Evolutionary conservation across 2,329 filamentous ascomycete species (phyloP), one percentile per base, ranked within the genome.

Genomic region (Talaromyces sp.): DNA sequence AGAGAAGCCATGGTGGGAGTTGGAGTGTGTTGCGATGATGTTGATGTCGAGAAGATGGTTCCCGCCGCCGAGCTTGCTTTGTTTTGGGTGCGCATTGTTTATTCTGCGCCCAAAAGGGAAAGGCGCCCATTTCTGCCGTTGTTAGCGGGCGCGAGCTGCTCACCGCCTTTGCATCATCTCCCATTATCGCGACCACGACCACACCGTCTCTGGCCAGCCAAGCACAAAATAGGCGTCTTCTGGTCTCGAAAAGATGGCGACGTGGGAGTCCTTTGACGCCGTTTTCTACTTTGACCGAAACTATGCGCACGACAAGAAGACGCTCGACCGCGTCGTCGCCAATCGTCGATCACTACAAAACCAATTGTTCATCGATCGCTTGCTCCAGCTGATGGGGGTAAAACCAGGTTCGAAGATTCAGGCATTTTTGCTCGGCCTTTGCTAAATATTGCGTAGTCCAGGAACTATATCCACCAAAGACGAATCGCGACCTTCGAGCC

Each of bases 331-430:
- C 54, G 90, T 92, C 58, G 81, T 88, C 62, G 77, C 81, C 31
- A 85, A 85, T 69, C 87, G 90, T 66, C 89, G 87, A 69, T 82
- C 77, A 55, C 80, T 92, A 21, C 85, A 87, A 63, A 88, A 89
- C 66, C 79, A 83, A 60, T 83, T 93, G 61, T 96, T 95, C 75
- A 88, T 93, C 70, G 91, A 96, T 73, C 86, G 89, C 58, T 85
- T 96, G 46, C 78, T 95, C 63, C 85, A 83, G 59, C 82, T 88
- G 0, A 78, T 93, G 29, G 86, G 88, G 29, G 84, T 95, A 61
- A 81, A 82, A 66, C 86, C 89, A 75, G 84, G 90, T 91, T 74
- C 55, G 52, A 27, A 55, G 21, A 46, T 11, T 10, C 43, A 4
- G 21, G 9, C 11, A 24, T 24, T 55, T 60, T 46, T 64, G 70